Evolutionary conservation across 371 early-diverging fungal genomes (phyloP), one percentile per base, ranked within the genome.

Genomic region (Blakeslea trispora): DNA sequence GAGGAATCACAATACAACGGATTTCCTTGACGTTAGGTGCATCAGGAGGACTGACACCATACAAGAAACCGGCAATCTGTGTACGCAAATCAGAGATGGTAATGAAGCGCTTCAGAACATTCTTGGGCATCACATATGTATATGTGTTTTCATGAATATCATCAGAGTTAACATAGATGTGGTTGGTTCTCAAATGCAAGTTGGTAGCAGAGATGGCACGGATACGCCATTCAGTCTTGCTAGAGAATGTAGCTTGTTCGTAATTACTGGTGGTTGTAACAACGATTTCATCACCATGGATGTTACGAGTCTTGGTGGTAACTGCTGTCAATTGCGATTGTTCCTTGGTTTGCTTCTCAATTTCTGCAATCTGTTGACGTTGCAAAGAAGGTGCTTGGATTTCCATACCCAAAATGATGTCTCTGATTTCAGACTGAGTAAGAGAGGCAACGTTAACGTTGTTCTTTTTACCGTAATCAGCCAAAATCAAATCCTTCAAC

Each of bases 361-460:
- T 92, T 72, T 97, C 96, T 19, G 93, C 97, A 75, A 95, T 92
- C 78, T 97, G 94, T 77, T 97, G 98, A 53, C 99, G 90, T 77
- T 97, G 94, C 35, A 92, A 73, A 48, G 97, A 96, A 24, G 99
- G 99, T 50, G 98, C 97, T 31, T 93, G 91, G 55, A 98, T 97
- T 73, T 97, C 96, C 96, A 98, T 98, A 73, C 99, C 99, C 59
- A 99, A 86, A 63, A 99, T 97, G 59, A 99, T 96, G 79, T 99
- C 99, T 63, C 99, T 91, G 67, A 99, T 93, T 82, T 99, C 99
- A 1, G 94, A 91, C 50, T 91, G 90, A 0, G 99, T 97, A 48
- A 99, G 84, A 42, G 93, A 93, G 5, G 95, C 93, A 32, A 96
- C 96, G 55, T 97, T 97, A 56, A 99, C 97, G 61, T 93, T 94